These are phyloP conservation scores for Quercus phellos DNA, from an alignment of 331 rosid genomes.

Conservation along the genomic window DNA sequence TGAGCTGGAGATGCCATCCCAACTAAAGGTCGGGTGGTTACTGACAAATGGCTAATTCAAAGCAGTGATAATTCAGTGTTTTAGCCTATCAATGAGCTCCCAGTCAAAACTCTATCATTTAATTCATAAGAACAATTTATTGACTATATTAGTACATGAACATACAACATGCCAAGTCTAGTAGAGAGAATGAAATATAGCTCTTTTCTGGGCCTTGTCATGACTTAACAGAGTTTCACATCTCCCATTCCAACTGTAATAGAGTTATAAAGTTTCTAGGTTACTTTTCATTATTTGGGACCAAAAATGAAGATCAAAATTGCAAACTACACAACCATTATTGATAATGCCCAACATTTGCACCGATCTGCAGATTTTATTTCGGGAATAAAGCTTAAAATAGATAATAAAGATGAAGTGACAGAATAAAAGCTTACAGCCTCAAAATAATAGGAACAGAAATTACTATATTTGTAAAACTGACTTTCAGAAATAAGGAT, in stretches of 20 bases:
- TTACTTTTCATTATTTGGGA: not conserved
- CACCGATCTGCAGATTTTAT: not conserved
- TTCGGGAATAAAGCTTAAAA: not conserved
- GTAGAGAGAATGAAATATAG: not conserved
- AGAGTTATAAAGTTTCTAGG: not conserved
- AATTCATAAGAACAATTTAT: not conserved
- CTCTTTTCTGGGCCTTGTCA: not conserved
- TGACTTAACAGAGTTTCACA: not conserved
- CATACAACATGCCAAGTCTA: not conserved
- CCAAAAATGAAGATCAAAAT: not conserved
- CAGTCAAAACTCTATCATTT: not conserved
- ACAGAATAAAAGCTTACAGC: constrained; percentile 11
- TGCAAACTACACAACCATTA: not conserved
- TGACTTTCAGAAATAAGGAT: constrained; percentile 12
- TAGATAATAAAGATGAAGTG: not conserved
- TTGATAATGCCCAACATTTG: not conserved
- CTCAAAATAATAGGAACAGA: constrained; percentile 1
- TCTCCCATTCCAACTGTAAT: not conserved
- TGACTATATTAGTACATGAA: not conserved
- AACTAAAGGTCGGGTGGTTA: no score
- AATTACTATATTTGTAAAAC: not conserved
- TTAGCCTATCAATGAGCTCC: not conserved
- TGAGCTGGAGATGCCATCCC: no score
- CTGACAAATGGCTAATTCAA: not conserved
- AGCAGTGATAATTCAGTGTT: not conserved